Base-by-base conservation (phyloP, 257 asterid species). In the Salvia hispanica region DNA sequence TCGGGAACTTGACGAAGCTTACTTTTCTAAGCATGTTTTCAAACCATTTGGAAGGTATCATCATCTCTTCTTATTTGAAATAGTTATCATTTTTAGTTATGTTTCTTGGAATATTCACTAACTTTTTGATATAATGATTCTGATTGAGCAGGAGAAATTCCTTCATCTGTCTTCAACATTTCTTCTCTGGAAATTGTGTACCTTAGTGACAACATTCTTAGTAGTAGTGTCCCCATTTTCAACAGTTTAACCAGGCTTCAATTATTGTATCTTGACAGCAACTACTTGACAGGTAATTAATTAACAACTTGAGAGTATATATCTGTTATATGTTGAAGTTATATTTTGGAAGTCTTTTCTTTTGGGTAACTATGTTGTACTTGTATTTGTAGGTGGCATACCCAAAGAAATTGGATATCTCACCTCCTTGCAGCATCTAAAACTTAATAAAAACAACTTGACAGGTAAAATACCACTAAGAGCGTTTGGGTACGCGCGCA, bases 391-490 rank as follows among this genome's bases (percentile, higher is more conserved):
- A 57, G 44, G 62, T 57, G 16, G 3, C 6, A 12, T 57, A 10
- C 62, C 62, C 33, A 34, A 13, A n/a, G 62, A 57, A 57, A 31
- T 57, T 33, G 42, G 62, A 33, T 9, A 57, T 12, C 62, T 57
- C 44, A 57, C 15, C 15, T 47, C 53, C 8, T 12, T 47, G 18
- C n/a, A n/a, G 9, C 14, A n/a, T 47, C 21, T 47, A 5, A 8
- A 0, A n/a, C 7, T 47, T 47, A 2, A 14, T n/a, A 7, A 4
- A 2, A 47, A 47, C 53, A 47, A 5, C 53, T 47, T 47, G 21
- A n/a, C 21, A 47, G 53, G 53, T 47, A 47, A 12, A 6, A 21
- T 21, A 21, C 25, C 25, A 21, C 25, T 21, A 21, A 21, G 25
- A 21, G 25, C 25, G 2, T 21, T 0, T 21, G 25, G 25, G 25